Percentiles rank a stretch among this genome's conserved stretches.
Evolutionary conservation across 139 green algal species (phyloP).

Genomic region (Trebouxia sp.): DNA sequence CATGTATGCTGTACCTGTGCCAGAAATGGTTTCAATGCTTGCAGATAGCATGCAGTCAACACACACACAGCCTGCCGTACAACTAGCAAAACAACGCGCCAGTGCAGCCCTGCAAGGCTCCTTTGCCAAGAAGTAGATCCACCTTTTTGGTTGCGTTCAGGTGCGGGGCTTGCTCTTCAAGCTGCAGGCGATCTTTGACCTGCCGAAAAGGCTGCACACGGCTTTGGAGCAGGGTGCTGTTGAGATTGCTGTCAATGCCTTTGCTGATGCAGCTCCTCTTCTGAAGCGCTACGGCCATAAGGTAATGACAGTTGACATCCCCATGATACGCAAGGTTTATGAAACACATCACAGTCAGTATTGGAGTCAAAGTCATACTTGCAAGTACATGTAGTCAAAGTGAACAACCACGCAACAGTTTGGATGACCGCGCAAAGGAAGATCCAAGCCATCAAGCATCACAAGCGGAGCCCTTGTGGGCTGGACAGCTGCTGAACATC

Average conservation of each 20-base stretch:
- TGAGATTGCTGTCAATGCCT: constrained; percentile 72
- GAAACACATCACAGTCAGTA: too few relatives aligned
- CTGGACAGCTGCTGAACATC: too few relatives aligned
- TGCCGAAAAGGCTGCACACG: constrained; percentile 67
- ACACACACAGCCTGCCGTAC: neutral
- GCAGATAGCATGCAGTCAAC: neutral
- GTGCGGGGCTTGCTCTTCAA: constrained; percentile 72
- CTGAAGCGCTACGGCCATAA: constrained; percentile 76
- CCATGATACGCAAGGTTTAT: too few relatives aligned
- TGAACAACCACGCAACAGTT: too few relatives aligned
- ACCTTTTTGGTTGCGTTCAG: neutral
- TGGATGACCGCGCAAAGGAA: too few relatives aligned
- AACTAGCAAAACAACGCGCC: neutral
- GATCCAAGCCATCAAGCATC: too few relatives aligned
- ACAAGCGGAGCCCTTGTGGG: too few relatives aligned
- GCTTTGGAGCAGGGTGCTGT: constrained; percentile 69
- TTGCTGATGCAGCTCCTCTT: constrained; percentile 75
- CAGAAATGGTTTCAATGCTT: neutral
- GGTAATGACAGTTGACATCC: constrained; percentile 29
- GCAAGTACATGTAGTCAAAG: too few relatives aligned
- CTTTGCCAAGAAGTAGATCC: neutral
- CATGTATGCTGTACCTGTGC: neutral
- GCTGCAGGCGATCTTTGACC: constrained; percentile 79
- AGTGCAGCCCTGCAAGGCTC: neutral
- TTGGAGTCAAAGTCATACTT: too few relatives aligned